phyloP scores from a whole-genome alignment of 768 basidiomycete species.

The Tricholoma bakamatsutake region DNA sequence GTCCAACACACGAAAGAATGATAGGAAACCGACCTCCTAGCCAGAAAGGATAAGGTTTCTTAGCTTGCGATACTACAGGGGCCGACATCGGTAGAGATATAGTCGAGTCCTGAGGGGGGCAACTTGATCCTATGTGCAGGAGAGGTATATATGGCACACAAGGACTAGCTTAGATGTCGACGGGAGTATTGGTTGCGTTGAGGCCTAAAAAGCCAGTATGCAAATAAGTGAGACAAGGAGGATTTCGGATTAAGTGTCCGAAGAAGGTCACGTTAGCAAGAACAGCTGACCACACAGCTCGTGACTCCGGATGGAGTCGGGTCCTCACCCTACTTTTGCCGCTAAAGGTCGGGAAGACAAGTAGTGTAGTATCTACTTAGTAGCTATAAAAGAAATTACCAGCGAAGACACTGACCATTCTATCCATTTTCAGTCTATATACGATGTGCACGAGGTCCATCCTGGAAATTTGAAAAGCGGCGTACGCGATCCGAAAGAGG shows the following conservation, averaged over 20 bases:
- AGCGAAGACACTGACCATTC: no score
- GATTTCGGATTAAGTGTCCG: neutral
- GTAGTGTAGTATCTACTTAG: neutral
- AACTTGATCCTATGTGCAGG: neutral
- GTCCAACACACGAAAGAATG: neutral
- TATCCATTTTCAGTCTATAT: no score
- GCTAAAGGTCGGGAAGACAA: neutral
- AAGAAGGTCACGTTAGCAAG: neutral
- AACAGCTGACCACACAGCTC: neutral
- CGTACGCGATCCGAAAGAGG: neutral
- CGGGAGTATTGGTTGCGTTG: neutral
- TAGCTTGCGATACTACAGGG: constrained; percentile 16
- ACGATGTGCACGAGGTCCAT: no score
- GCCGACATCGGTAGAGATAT: constrained; percentile 10
- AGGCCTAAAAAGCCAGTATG: neutral
- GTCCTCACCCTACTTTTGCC: neutral
- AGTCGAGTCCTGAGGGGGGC: neutral
- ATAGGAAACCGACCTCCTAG: constrained; percentile 53
- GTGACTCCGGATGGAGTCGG: neutral
- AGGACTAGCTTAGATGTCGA: neutral
- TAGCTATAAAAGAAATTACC: no score
- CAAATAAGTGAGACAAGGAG: neutral
- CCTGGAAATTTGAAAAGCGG: no score
- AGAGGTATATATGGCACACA: neutral
- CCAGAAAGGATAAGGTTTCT: constrained; percentile 85